phyloP scores from a whole-genome alignment of 495 filamentous ascomycete genomes.

The Talaromyces stipitatus region DNA sequence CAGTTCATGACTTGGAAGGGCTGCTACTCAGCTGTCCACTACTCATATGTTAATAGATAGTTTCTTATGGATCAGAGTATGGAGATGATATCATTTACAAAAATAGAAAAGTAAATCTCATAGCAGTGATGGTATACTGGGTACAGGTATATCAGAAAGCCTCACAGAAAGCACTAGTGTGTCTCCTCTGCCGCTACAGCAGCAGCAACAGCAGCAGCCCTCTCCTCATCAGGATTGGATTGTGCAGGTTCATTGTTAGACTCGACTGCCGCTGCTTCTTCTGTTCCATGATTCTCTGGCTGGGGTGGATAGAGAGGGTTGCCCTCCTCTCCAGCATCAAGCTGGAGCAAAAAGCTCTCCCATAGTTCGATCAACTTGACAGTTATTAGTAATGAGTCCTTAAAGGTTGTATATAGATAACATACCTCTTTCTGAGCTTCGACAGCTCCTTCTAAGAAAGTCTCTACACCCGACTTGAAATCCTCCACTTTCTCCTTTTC shows the following conservation, averaged over 20 bases:
- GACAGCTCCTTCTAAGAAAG: slow-evolving; percentile 89
- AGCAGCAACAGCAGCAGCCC: slow-evolving; percentile 21
- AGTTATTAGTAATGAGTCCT: slow-evolving; percentile 1
- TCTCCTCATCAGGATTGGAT: slow-evolving; percentile 17
- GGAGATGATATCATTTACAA: not conserved
- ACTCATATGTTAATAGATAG: too few relatives aligned
- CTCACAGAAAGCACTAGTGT: slow-evolving; percentile 1
- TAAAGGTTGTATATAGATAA: not conserved
- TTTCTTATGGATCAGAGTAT: too few relatives aligned
- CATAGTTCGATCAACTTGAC: slow-evolving; percentile 89
- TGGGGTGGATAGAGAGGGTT: slow-evolving; percentile 60
- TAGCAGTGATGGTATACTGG: not conserved
- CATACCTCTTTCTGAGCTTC: slow-evolving; percentile 97
- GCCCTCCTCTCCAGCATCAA: slow-evolving; percentile 88
- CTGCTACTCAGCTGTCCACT: too few relatives aligned
- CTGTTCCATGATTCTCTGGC: not conserved
- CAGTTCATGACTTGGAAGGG: too few relatives aligned
- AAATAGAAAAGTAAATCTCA: not conserved
- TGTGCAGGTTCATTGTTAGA: slow-evolving; percentile 7
- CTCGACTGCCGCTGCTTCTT: not conserved
- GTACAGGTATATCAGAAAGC: not conserved
- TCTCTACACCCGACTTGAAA: slow-evolving; percentile 97
- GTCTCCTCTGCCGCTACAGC: slow-evolving; percentile 33
- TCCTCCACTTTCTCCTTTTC: slow-evolving; percentile 98
- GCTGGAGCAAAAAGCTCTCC: slow-evolving; percentile 94